Percentiles rank a stretch among this genome's conserved stretches.
Conservation (phyloP, 108 stramenopile species). For the Cylindrotheca closterium region DNA sequence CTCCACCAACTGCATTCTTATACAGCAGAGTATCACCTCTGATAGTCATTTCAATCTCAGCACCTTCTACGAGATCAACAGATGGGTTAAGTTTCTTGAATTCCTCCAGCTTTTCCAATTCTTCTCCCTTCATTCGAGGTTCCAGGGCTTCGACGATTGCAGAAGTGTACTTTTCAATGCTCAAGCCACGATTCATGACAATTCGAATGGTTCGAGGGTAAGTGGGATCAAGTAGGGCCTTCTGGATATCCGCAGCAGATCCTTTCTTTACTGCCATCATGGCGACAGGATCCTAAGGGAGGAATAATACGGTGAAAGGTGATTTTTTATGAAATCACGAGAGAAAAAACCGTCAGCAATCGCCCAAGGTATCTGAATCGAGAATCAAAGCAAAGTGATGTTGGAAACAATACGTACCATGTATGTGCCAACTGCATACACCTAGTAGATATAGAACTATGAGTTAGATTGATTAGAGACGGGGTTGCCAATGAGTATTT, state of each 20-base stretch:
- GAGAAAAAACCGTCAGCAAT: no score
- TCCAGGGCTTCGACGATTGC: slow-evolving; percentile 85
- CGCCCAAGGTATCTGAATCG: no score
- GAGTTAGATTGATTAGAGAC: no score
- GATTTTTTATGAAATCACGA: no score
- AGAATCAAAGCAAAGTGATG: no score
- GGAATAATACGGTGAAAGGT: no score
- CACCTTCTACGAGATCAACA: slow-evolving; percentile 82
- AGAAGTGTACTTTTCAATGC: slow-evolving; percentile 82
- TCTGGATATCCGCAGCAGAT: slow-evolving; percentile 46
- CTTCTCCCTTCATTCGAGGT: slow-evolving; percentile 83
- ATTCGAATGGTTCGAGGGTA: slow-evolving; percentile 86
- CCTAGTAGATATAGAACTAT: no score
- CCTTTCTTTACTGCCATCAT: slow-evolving; percentile 70
- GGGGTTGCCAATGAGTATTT: no score
- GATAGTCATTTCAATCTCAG: slow-evolving; percentile 90
- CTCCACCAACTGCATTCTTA: slow-evolving; percentile 76
- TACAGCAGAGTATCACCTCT: slow-evolving; percentile 79
- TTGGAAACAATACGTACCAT: no score
- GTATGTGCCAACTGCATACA: slow-evolving; percentile 88
- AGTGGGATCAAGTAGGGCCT: slow-evolving; percentile 72
- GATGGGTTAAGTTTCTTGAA: slow-evolving; percentile 83
- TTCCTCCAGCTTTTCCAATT: slow-evolving; percentile 77
- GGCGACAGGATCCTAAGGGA: slow-evolving; percentile 78
- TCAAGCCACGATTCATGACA: slow-evolving; percentile 82